Evolutionary conservation across 2,329 filamentous ascomycete species (phyloP), one percentile per base, ranked within the genome.

Genomic region (Salinomyces thailandicus): DNA sequence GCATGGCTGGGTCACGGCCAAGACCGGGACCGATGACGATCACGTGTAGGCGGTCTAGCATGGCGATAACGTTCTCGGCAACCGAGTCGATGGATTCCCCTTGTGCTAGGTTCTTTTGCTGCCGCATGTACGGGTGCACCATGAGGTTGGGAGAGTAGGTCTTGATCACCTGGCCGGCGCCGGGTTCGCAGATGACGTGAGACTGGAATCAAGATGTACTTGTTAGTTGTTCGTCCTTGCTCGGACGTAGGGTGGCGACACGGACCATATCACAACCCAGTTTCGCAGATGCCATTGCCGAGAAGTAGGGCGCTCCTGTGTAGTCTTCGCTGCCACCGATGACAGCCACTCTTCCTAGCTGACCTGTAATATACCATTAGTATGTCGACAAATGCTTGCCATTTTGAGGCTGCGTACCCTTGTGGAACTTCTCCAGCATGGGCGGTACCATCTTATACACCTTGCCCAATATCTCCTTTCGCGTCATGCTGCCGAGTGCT

Each of bases 71-170:
- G 35, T 73, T 66, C 16, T 71, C 62, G 6, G 83, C 75, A 32
- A 94, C 71, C 36, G 66, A 68, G 2, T 81, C 71, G 47, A 75
- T 69, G 9, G 67, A 66, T 38, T 80, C 73, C 36, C 68, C 62
- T 33, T 66, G 60, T 16, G 63, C 58, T 36, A 73, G 63, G 49
- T 75, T 69, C 48, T 73, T 70, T 31, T 77, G 75, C 61, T 91
- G 85, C 18, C 85, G 82, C 77, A 98, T 89, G 48, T 95, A 75
- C 1, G 91, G 91, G 61, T 96, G 91, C 8, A 98, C 91, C 89
- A 98, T 98, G 18, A 98, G 71, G 59, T 96, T 95, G 2, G 91
- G 91, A 14, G 87, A 95, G 67, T 96, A 98, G 3, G 85, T 85
- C 68, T 98, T 98, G 64, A 98, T 94, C 24, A 95, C 87, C 53